phyloP scores from a whole-genome alignment of 2,329 filamentous ascomycete genomes.

The Rhinocladiella similis region DNA sequence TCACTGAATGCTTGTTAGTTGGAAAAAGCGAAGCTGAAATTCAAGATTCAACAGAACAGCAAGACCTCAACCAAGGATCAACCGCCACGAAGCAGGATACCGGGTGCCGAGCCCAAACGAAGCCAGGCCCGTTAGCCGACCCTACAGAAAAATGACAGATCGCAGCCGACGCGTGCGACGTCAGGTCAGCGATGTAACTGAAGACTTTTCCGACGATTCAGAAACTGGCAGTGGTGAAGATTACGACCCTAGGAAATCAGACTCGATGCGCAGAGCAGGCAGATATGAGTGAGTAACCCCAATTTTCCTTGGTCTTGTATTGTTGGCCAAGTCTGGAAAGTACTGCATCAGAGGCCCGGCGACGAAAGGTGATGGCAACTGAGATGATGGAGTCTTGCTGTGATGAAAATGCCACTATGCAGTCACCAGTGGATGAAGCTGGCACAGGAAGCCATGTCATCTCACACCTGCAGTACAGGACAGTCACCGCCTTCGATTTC shows the following conservation, averaged over 20 bases:
- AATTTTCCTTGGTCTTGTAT: neutral
- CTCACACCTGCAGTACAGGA: neutral
- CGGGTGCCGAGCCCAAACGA: slow-evolving; percentile 11
- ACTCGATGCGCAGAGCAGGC: slow-evolving; percentile 27
- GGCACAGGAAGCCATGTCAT: neutral
- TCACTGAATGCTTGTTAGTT: neutral
- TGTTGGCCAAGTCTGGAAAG: neutral
- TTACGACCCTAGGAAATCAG: slow-evolving; percentile 23
- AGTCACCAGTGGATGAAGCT: neutral
- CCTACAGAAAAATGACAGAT: slow-evolving; percentile 27
- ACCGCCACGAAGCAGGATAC: slow-evolving; percentile 15
- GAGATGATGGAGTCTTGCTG: neutral
- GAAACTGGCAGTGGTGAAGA: slow-evolving; percentile 27
- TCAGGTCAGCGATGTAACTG: slow-evolving; percentile 30
- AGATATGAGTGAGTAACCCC: slow-evolving; percentile 28
- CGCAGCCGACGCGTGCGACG: slow-evolving; percentile 29
- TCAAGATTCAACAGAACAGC: slow-evolving; percentile 2
- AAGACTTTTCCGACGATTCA: slow-evolving; percentile 28
- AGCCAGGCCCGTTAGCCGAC: slow-evolving; percentile 17
- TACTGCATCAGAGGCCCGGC: neutral
- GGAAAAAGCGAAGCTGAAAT: neutral
- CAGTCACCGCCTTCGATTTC: neutral
- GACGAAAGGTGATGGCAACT: neutral
- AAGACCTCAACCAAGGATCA: slow-evolving; percentile 18
- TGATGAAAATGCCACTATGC: neutral